Percentiles rank a stretch among this genome's conserved stretches.
phyloP scores from a whole-genome alignment of 768 basidiomycete genomes.

The Suillus cothurnatus region DNA sequence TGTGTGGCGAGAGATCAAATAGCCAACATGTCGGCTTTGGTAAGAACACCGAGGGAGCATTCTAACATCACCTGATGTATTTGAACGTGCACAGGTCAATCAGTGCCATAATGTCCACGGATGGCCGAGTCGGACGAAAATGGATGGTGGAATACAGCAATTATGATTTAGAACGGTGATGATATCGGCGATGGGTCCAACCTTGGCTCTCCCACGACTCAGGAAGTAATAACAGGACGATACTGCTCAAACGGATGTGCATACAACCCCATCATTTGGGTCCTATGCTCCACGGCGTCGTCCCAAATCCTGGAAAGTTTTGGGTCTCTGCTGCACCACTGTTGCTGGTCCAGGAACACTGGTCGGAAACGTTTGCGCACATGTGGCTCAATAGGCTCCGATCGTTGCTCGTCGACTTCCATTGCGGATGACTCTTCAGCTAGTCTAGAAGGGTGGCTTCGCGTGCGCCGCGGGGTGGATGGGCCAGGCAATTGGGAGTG shows the following conservation, averaged over 20 bases:
- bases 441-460: slow-evolving; percentile 14
- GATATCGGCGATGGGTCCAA: not conserved
- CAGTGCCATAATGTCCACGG: not conserved
- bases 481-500: slow-evolving; percentile 20
- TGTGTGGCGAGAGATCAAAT: no score
- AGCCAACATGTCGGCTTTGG: not conserved
- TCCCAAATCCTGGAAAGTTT: slow-evolving; percentile 32
- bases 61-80: not conserved
- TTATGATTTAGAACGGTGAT: not conserved
- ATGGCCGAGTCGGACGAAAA: not conserved
- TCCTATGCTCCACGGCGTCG: slow-evolving; percentile 15
- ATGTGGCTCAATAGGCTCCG: slow-evolving; percentile 11
- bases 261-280: slow-evolving; percentile 18
- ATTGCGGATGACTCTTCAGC: slow-evolving; percentile 10
- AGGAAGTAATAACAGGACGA: not conserved
- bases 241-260: slow-evolving; percentile 18
- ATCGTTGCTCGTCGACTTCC: slow-evolving; percentile 27
- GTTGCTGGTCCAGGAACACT: slow-evolving; percentile 50
- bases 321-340: slow-evolving; percentile 49
- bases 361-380: slow-evolving; percentile 47
- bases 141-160: not conserved
- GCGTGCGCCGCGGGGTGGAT: slow-evolving; percentile 28
- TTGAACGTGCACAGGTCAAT: not conserved
- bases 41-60: not conserved
- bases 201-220: not conserved